Base-by-base conservation (phyloP, 2,329 filamentous ascomycete genomes). In the Apiospora koreana region DNA sequence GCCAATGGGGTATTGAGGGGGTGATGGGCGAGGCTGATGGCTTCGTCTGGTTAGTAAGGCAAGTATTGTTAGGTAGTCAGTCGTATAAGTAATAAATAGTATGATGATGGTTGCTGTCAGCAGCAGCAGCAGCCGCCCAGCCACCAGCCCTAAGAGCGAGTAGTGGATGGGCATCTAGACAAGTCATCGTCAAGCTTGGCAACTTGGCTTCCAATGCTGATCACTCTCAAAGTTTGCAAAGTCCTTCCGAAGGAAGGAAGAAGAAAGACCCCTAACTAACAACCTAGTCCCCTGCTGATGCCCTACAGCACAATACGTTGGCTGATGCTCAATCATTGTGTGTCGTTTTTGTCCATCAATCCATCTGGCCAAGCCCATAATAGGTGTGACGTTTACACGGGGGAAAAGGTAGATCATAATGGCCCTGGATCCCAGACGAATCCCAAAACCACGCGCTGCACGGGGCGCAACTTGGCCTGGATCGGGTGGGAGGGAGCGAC, bases 391-490 rank as follows among this genome's bases (percentile, higher is more conserved):
- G 31, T 62, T 23, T 38, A 31, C 28, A 62, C 54, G 28, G 54
- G 50, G 54, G n/a, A 62, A 62, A 38, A 8, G 35, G 54, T 31
- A 62, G 31, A 62, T 62, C 54, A 62, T 62, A 62, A 62, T 62
- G 54, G 54, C 54, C 54, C 54, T 62, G 50, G 50, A 62, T 14
- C 21, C 54, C 50, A 28, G 14, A n/a, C n/a, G n/a, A 16, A 54
- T 35, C 35, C 50, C 50, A 25, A 58, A 58, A 58, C 50, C 28
- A 38, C 10, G 31, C 9, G 41, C 54, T 62, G 54, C 54, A 62
- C 54, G 54, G 31, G 54, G 54, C 54, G 54, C 54, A 38, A 38
- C 54, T 38, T 62, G 54, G 54, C 31, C n/a, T 2, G 38, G 38
- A 10, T 41, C 4, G 41, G 1, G 16, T 43, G 41, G 41, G 54